Evolutionary conservation across 2,329 filamentous ascomycete genomes (phyloP), one percentile per base, ranked within the genome.

Genomic region (Pseudogymnoascus sp.): DNA sequence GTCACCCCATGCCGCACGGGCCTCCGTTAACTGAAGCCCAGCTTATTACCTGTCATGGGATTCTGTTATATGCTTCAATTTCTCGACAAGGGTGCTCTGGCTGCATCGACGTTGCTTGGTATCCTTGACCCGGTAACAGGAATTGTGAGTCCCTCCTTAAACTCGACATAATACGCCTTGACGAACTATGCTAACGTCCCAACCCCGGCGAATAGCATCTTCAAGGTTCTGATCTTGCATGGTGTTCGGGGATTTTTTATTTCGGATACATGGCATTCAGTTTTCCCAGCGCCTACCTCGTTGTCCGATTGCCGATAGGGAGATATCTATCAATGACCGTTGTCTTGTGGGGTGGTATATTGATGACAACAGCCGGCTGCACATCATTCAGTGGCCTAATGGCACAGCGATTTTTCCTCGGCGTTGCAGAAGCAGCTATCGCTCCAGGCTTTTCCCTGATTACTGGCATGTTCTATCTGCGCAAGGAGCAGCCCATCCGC

Each of bases 31-130:
- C 45, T 16, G n/a, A 55, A 9, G 60, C 45, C 12, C 35, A 64
- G 64, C 12, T 49, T 68, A 9, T 22, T 68, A 23, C 67, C 67
- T 38, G 58, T 68, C 4, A 39, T 67, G 14, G 66, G 64, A 30
- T 63, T 69, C 11, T 67, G 65, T 11, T 68, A 69, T 63, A 59
- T 63, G 39, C 39, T 68, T 14, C 65, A 69, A 62, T 69, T 67
- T 16, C 39, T 67, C 19, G 67, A 69, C 42, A 69, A 82, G 73
- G 81, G 78, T 0, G 80, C 77, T 0, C 67, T 82, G 7, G 78
- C 75, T 33, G 84, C 83, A 66, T 81, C 83, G 0, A 81, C 82
- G 4, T 79, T 85, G 38, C 83, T 84, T 66, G 82, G 82, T 0
- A 82, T 85, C 62, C 72, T 75, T n/a, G 45, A 55, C 25, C 45